Evolutionary conservation across 169 alveolate species (phyloP).

Genomic region (Sarcocystis neurona): DNA sequence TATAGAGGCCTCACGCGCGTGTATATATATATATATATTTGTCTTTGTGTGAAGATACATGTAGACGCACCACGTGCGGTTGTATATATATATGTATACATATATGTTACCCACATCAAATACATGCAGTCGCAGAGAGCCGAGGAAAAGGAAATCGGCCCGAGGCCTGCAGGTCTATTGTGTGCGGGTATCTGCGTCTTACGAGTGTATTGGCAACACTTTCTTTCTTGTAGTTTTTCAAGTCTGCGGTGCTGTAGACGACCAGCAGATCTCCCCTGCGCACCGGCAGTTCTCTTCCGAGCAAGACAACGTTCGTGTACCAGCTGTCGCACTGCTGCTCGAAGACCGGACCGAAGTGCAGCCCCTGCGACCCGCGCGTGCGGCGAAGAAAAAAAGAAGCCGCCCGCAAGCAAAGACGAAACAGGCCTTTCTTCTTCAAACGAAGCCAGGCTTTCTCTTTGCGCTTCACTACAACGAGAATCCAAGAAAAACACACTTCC

Average conservation of each 20-base stretch:
- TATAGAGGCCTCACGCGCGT: too few species aligned
- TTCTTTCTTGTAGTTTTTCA: conserved; percentile 52
- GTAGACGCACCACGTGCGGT: too few species aligned
- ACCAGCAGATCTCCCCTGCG: conserved; percentile 36
- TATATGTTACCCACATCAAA: too few species aligned
- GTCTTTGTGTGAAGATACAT: too few species aligned
- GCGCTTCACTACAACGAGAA: background rate
- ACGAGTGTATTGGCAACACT: background rate
- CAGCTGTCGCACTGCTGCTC: conserved; percentile 65
- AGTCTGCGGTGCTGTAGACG: conserved; percentile 40
- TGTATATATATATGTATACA: too few species aligned
- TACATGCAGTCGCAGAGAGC: too few species aligned
- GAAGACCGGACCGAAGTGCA: conserved; percentile 49
- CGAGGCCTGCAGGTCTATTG: background rate
- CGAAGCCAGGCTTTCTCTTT: background rate
- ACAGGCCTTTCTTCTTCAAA: too few species aligned
- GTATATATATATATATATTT: too few species aligned
- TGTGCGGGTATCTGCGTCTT: background rate
- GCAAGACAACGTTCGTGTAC: conserved; percentile 54
- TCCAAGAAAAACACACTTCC: background rate
- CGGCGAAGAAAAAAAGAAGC: background rate
- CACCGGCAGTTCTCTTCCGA: conserved; percentile 51
- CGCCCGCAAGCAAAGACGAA: too few species aligned
- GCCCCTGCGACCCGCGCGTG: conserved; percentile 1
- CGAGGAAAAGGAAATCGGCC: too few species aligned